Percentiles rank a stretch among this genome's conserved stretches.
These are phyloP conservation scores for Metschnikowia peoriensis DNA, from an alignment of 805 yeast genomes.

Conservation along the genomic window DNA sequence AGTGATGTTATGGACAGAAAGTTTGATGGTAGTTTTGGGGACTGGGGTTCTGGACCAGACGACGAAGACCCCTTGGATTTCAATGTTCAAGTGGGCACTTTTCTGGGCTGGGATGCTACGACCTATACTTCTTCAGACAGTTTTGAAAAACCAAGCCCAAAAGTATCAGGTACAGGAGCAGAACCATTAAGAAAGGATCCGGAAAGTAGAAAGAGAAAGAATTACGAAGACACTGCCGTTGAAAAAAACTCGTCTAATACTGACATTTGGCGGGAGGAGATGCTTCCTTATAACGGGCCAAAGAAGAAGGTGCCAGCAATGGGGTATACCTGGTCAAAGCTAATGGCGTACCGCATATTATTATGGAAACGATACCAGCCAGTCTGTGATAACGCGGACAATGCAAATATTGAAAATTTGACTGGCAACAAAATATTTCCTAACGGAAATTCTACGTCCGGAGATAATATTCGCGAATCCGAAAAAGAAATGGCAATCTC, in stretches of 20 bases:
- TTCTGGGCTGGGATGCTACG: constrained; percentile 66
- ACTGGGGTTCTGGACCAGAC: neutral
- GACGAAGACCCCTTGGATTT: constrained; percentile 36
- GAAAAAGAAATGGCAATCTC: neutral
- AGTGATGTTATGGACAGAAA: constrained; percentile 46
- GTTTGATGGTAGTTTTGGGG: neutral
- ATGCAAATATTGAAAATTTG: neutral
- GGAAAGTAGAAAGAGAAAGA: neutral
- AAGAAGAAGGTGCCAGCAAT: constrained; percentile 17
- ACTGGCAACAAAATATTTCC: neutral
- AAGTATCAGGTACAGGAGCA: neutral
- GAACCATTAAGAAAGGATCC: neutral
- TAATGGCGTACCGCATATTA: constrained; percentile 14
- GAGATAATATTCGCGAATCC: neutral
- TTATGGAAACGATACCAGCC: constrained; percentile 18
- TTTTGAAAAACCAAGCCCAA: neutral
- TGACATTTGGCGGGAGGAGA: neutral
- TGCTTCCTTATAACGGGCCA: neutral
- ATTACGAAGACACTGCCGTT: neutral
- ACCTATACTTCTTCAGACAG: neutral
- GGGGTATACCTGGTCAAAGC: constrained; percentile 21
- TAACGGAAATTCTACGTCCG: neutral
- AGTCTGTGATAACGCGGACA: neutral
- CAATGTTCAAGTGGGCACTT: constrained; percentile 70
- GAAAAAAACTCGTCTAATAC: neutral